Base-by-base conservation (phyloP, 371 early-diverging fungal species). In the Haplosporangium sp. region DNA sequence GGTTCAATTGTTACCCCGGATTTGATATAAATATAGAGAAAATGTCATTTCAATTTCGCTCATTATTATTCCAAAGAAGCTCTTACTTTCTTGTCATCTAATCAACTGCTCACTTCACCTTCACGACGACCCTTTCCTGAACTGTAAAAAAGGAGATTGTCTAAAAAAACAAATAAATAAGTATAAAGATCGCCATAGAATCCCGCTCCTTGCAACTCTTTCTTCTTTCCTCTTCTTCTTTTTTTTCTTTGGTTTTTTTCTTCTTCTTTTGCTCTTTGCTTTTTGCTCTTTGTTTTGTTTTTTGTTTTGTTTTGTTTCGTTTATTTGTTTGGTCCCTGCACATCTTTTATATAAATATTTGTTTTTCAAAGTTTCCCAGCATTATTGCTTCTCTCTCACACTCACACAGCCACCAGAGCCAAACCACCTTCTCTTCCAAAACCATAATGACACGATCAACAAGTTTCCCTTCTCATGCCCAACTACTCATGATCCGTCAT, bases 401-500 rank as follows among this genome's bases (percentile, higher is more conserved):
- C 52, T 40, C 47, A 45, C 27, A 27, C 27, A 27, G 27, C 27
- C 27, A 27, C 27, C 27, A 27, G 27, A 27, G 27, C 27, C 27
- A 27, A 27, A 17, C 52, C 44, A 55, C 72, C 35, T 35, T 11
- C 13, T 9, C 42, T 3, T n/a, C 37, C n/a, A 10, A 45, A 53
- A 47, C 45, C 44, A 38, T 9, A 44, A 65, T 65, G 65, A 2
- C 57, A 40, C 56, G 65, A 44, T 44, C 65, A 38, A 57, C 55
- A 42, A 59, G 45, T 58, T 39, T 50, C 34, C 66, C 40, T 45
- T 61, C 69, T 9, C 61, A 67, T 53, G 20, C 68, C 20, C 68
- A 76, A 27, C 15, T 56, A 9, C 60, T 55, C 52, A 50, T 63
- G 57, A 68, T 78, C 39, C 81, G 74, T 5, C 69, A 74, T 35